Evolutionary conservation across 495 filamentous ascomycete genomes (phyloP).

Genomic region (Penicillium cosmopolitanum): DNA sequence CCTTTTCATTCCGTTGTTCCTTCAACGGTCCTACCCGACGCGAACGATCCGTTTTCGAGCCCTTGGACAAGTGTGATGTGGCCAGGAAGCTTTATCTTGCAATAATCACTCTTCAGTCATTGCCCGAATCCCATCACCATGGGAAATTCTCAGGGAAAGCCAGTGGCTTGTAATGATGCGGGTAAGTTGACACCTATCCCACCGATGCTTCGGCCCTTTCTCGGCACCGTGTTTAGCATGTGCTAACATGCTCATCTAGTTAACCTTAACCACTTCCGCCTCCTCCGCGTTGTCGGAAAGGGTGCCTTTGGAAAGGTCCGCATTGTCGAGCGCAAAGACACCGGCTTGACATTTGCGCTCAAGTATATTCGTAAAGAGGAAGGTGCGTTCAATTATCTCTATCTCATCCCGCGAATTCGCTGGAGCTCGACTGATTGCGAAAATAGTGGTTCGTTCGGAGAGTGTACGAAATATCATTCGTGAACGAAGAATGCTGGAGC

Average conservation of each 20-base stretch:
- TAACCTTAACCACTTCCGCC: conserved; percentile 95
- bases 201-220: neutral
- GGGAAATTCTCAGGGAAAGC: conserved; percentile 95
- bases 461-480: conserved; percentile 98
- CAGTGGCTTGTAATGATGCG: conserved; percentile 88
- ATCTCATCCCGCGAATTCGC: neutral
- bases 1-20: neutral
- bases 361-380: conserved; percentile 99
- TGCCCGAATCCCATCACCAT: conserved; percentile 51
- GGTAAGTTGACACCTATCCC: conserved; percentile 59
- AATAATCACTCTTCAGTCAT: conserved; percentile 25
- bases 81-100: conserved; percentile 27
- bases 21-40: conserved; percentile 4
- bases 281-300: conserved; percentile 93
- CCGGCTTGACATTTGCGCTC: conserved; percentile 87
- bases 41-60: neutral
- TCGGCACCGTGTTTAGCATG: neutral
- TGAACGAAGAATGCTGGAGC: conserved; percentile 95
- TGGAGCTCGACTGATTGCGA: conserved; percentile 3
- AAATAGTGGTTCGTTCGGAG: conserved; percentile 88
- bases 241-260: conserved; percentile 54
- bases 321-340: conserved; percentile 97
- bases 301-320: conserved; percentile 98
- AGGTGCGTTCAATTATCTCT: conserved; percentile 56
- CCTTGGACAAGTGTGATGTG: conserved; percentile 39